Percentiles rank a stretch among this genome's conserved stretches.
phyloP scores from a whole-genome alignment of 345 rosid genomes.

The Diplotaxis tenuifolia region DNA sequence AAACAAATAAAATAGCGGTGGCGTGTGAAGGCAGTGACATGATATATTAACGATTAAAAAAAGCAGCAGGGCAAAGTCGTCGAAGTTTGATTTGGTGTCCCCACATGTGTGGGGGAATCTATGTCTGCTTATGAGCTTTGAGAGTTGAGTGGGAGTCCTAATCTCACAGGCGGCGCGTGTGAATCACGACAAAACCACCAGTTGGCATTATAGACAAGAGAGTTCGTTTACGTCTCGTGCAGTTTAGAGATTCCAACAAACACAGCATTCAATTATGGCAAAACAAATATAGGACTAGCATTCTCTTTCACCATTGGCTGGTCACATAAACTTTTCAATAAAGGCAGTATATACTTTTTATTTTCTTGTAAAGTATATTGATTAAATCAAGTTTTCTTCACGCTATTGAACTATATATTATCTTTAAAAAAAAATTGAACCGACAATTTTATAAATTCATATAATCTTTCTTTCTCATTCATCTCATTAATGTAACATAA shows the following conservation, averaged over 20 bases:
- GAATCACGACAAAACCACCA: constrained; percentile 1
- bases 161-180: constrained; percentile 31
- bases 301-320: constrained; percentile 23
- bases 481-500: neutral
- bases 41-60: neutral
- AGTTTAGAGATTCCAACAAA: constrained; percentile 24
- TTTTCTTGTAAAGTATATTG: neutral
- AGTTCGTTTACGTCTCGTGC: neutral
- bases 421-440: neutral
- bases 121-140: constrained; percentile 15
- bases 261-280: constrained; percentile 15
- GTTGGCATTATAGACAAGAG: constrained; percentile 18
- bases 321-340: constrained; percentile 11
- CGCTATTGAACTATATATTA: neutral
- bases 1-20: neutral
- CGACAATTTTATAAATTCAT: neutral
- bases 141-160: constrained; percentile 24
- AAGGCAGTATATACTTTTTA: neutral
- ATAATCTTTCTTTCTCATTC: neutral
- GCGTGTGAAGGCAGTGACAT: neutral
- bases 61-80: constrained; percentile 7
- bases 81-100: constrained; percentile 10
- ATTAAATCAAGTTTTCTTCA: constrained; percentile 6
- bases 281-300: constrained; percentile 14
- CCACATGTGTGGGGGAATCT: constrained; percentile 30